These are phyloP conservation scores for Colletotrichum filicis DNA, from an alignment of 2,329 filamentous ascomycete species.

Conservation along the genomic window DNA sequence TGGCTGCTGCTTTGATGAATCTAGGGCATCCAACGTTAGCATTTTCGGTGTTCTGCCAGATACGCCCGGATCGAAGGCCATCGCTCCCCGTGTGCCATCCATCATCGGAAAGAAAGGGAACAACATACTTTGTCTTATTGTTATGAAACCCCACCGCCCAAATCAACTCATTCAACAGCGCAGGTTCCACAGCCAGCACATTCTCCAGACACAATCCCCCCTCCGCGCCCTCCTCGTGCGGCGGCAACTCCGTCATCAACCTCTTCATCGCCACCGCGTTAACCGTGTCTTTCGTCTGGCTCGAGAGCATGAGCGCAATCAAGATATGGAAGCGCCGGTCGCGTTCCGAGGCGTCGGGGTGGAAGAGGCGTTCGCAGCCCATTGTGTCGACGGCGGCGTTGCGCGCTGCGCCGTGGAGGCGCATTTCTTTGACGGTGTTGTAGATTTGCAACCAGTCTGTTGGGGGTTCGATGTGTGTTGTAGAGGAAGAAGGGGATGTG, in stretches of 20 bases:
- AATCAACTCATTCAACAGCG: constrained; percentile 77
- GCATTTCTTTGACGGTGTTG: constrained; percentile 81
- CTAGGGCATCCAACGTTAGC: constrained; percentile 40
- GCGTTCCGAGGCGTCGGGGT: constrained; percentile 57
- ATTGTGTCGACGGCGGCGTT: constrained; percentile 96
- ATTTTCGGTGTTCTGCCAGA: too few species aligned
- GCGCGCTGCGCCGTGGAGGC: constrained; percentile 63
- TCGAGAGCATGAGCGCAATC: constrained; percentile 88
- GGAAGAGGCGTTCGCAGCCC: constrained; percentile 86
- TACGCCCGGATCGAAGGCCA: too few species aligned
- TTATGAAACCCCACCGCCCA: constrained; percentile 92
- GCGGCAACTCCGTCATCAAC: constrained; percentile 79
- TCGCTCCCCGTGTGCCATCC: too few species aligned
- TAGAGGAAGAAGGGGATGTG: constrained; percentile 46
- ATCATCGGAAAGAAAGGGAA: constrained; percentile 17
- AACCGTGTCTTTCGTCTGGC: constrained; percentile 93
- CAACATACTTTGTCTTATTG: constrained; percentile 80
- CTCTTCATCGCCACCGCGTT: constrained; percentile 85
- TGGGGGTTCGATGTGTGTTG: constrained; percentile 67
- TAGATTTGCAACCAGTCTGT: constrained; percentile 89
- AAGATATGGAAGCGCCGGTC: constrained; percentile 86
- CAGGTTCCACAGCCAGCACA: constrained; percentile 77
- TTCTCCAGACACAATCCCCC: constrained; percentile 78
- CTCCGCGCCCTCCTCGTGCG: constrained; percentile 54
- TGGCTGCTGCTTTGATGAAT: constrained; percentile 78